Evolutionary conservation across 441 rosid species (phyloP), one percentile per base, ranked within the genome.

Genomic region (Erysimum pusillum): DNA sequence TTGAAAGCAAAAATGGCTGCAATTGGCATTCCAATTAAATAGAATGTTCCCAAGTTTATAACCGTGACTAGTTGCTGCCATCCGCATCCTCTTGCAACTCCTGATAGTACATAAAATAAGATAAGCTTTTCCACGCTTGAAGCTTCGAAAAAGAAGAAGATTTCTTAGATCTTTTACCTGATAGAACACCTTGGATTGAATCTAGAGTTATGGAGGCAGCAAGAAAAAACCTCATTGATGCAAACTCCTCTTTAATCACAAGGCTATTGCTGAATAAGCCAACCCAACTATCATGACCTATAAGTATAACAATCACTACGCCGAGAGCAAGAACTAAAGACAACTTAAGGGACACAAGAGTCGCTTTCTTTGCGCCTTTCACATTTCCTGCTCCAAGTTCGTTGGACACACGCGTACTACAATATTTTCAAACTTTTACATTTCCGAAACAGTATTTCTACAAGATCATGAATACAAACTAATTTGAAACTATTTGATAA

Each of bases 341-440:
- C 60, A 93, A 81, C 80, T 83, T 80, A 22, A 93, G 67, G 14
- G 91, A 78, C 69, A 87, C 85, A 0, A 7, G 45, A 84, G 87
- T 83, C 9, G 94, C 98, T 9, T 70, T 82, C 77, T 86, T 91
- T 17, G 96, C 99, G 35, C 75, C 49, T 9, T 63, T 61, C 3
- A 86, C 67, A 45, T 85, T 83, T 60, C 85, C 85, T 1, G 92
- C 91, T 73, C 95, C 96, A 66, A 95, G 70, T 57, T 91, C 97
- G 54, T 91, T 95, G 1, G 96, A 90, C 65, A 92, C 94, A 64
- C 96, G 86, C 2, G 95, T 90, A 77, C 96, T 86, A 67, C 75
- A 28, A 38, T 9, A n/a, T n/a, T n/a, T n/a, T n/a, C n/a, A n/a
- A n/a, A n/a, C n/a, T n/a, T n/a, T n/a, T n/a, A n/a, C n/a, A n/a